Evolutionary conservation across 352 stramenopile genomes (phyloP).

Genomic region (Pythium brassicae): DNA sequence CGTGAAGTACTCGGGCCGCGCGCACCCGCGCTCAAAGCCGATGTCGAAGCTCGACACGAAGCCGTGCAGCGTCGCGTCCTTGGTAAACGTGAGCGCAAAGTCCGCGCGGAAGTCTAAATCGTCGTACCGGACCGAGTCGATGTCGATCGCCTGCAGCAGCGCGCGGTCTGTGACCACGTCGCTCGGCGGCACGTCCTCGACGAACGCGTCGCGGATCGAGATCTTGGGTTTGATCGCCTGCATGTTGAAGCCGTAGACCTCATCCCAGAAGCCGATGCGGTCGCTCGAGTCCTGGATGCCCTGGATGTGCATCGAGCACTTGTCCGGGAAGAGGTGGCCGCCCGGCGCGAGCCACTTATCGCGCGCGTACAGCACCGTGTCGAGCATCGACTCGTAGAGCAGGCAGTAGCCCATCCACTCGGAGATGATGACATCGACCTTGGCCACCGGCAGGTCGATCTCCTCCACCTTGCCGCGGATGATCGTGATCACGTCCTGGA

Average conservation of each 20-base stretch:
- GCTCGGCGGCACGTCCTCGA: constrained; percentile 91
- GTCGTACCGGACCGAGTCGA: constrained; percentile 88
- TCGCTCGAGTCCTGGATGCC: constrained; percentile 63
- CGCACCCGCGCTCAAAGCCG: constrained; percentile 90
- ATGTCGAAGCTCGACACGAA: constrained; percentile 98
- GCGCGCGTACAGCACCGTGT: constrained; percentile 94
- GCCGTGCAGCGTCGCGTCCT: constrained; percentile 91
- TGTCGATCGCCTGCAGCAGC: constrained; percentile 86
- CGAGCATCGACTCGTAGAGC: constrained; percentile 97
- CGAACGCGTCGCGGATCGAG: constrained; percentile 93
- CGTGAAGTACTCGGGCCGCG: constrained; percentile 94
- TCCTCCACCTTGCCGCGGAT: constrained; percentile 94
- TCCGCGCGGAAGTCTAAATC: constrained; percentile 92
- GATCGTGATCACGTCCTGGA: constrained; percentile 89
- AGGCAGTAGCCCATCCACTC: constrained; percentile 99
- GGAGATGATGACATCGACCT: constrained; percentile 97
- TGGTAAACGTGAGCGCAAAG: constrained; percentile 86
- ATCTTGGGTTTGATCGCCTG: constrained; percentile 93
- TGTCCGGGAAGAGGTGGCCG: constrained; percentile 97
- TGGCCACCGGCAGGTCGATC: constrained; percentile 88
- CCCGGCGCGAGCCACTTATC: constrained; percentile 95
- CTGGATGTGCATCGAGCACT: constrained; percentile 94
- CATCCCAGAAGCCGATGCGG: constrained; percentile 92
- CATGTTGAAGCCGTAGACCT: constrained; percentile 99
- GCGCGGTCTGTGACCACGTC: constrained; percentile 87